Base-by-base conservation (phyloP, 202 grass and related monocot species). In the Setaria viridis region DNA sequence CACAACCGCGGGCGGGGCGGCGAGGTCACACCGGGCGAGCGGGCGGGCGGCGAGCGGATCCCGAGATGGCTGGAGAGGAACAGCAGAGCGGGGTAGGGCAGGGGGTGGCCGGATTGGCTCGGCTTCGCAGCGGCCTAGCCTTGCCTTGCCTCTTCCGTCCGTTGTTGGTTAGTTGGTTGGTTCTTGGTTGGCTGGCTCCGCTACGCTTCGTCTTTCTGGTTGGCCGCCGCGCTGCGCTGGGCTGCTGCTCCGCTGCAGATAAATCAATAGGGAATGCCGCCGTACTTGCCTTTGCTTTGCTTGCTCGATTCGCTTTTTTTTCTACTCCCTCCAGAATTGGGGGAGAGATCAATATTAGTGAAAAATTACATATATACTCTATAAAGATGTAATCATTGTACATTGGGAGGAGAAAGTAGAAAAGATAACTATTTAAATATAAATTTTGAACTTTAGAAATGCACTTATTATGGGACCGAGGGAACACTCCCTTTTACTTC, bases 41-140 rank as follows among this genome's bases (percentile, higher is more conserved):
- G 80, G 69, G 12, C 63, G 43, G 43, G 8, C 43, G 43, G 43
- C 43, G 43, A 46, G 43, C 43, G 78, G 85, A 85, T 91, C 81
- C 85, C 81, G 34, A 87, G 63, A 72, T 21, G 55, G 85, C 76
- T 16, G 75, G 62, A 29, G 29, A 33, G 62, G 48, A 37, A 16
- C 63, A 7, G 63, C 63, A 20, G 70, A 41, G 39, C 39, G 58
- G 58, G 60, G 25, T 17, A 21, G 13, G 37, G 66, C 16, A 50
- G 65, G 13, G 51, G 20, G 49, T 53, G 67, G 41, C 68, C 75
- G 53, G 68, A 56, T 70, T 33, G 53, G 70, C 46, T 62, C 53
- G 89, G 81, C 71, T 64, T 77, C 47, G 89, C 85, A 70, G 85
- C 81, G 81, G 49, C 72, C 33, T 75, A 13, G 59, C 58, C 76